Conservation (phyloP, 163 green algal genomes). For the Volvox carteri region DNA sequence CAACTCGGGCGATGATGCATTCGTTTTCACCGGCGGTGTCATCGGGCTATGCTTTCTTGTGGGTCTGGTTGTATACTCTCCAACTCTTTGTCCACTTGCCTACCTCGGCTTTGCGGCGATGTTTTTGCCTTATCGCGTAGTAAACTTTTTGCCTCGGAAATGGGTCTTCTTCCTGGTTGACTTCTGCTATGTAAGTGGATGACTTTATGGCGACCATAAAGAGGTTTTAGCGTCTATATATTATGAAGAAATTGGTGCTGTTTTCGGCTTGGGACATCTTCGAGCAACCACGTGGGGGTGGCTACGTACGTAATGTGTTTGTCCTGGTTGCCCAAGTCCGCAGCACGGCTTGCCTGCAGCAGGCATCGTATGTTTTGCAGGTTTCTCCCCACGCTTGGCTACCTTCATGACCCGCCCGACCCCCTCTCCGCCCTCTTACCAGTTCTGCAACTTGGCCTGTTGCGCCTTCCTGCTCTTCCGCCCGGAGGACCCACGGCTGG, state of each 20-base stretch:
- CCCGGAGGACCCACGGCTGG: constrained; percentile 45
- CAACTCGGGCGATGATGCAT: background rate
- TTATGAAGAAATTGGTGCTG: no score
- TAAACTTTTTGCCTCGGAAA: constrained; percentile 46
- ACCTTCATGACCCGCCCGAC: no score
- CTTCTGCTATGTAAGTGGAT: constrained; percentile 79
- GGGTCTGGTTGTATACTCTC: background rate
- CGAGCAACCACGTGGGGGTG: no score
- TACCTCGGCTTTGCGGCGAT: constrained; percentile 56
- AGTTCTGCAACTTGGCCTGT: constrained; percentile 74
- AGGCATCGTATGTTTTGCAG: no score
- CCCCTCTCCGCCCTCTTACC: background rate
- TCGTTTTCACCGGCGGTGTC: background rate
- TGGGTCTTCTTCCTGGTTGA: constrained; percentile 82
- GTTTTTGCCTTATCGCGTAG: constrained; percentile 55
- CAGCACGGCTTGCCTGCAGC: no score
- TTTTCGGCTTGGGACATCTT: no score
- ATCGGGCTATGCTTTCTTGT: background rate
- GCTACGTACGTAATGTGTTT: no score
- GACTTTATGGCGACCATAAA: no score
- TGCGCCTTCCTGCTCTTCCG: constrained; percentile 66
- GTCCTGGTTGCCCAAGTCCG: no score
- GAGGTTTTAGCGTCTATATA: no score
- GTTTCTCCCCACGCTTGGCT: no score
- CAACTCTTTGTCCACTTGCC: constrained; percentile 20